Base-by-base conservation (phyloP, 257 asterid genomes). In the Capsicum rhomboideum region DNA sequence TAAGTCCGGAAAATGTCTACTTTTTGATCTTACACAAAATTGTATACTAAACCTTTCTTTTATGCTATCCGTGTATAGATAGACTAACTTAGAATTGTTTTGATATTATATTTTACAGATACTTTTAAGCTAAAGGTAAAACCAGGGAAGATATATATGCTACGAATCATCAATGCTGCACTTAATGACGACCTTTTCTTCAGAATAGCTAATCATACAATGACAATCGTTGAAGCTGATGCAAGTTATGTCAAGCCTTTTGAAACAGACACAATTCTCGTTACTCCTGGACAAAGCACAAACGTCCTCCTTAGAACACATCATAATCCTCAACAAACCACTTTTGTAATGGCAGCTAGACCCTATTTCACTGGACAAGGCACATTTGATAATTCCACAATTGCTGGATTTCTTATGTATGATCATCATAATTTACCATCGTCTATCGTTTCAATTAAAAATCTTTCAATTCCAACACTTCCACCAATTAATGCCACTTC, bases 151-250 rank as follows among this genome's bases (percentile, higher is more conserved):
- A 90, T 95, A 4, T 92, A 94, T 80, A 86, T 94, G 8, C 93
- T 94, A 10, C 92, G 98, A 0, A 28, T 93, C 56, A 92, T 93
- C 91, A 94, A 91, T n/a, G 97, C 93, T 86, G 98, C 97, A 29
- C 92, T 94, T 84, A 92, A 94, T 54, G 98, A 92, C 20, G 97
- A 92, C 0, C 95, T 94, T 3, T 92, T 94, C 86, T 92, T 93
- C 85, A 83, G 88, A 1, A 87, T 92, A 46, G 85, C 92, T 1
- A 92, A 90, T 83, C 97, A 93, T 78, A 83, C 92, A 1, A n/a
- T 93, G 49, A 85, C 94, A 0, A 86, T 91, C 0, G 93, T 91
- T 5, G 97, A 93, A 84, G 93, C 91, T 0, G 97, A 93, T 40
- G 97, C 95, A 4, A 13, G 49, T 46, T 93, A 93, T 49, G 89